These are phyloP conservation scores for Pestalotiopsis sp. DNA, from an alignment of 2,329 filamentous ascomycete species.

Conservation along the genomic window DNA sequence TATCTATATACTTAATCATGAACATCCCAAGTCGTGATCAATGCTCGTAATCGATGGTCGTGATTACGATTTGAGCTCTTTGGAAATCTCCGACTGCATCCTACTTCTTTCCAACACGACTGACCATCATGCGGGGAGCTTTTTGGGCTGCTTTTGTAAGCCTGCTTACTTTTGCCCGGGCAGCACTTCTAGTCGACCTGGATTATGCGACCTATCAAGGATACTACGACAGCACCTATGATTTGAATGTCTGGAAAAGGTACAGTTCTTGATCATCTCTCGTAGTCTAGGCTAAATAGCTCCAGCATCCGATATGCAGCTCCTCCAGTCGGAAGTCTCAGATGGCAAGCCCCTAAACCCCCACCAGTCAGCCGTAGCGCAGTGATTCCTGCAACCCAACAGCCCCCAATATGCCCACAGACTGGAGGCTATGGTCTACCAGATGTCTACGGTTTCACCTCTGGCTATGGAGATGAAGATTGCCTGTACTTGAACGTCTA, in stretches of 20 bases:
- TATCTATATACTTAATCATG: not conserved
- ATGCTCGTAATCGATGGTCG: too few relatives aligned
- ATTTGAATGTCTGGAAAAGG: slow-evolving; percentile 50
- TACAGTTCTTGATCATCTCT: slow-evolving; percentile 19
- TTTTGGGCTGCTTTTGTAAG: not conserved
- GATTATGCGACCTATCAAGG: slow-evolving; percentile 50
- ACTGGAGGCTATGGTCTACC: slow-evolving; percentile 21
- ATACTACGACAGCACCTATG: slow-evolving; percentile 37
- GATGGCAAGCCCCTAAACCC: slow-evolving; percentile 45
- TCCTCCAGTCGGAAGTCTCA: slow-evolving; percentile 43
- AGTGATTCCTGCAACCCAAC: slow-evolving; percentile 32
- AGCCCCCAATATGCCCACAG: slow-evolving; percentile 38
- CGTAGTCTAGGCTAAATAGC: too few relatives aligned
- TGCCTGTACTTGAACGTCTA: slow-evolving; percentile 52
- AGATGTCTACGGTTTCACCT: slow-evolving; percentile 17
- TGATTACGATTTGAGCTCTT: too few relatives aligned
- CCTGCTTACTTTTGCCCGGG: not conserved
- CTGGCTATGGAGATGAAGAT: slow-evolving; percentile 44
- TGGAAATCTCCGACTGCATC: too few relatives aligned
- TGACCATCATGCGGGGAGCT: not conserved
- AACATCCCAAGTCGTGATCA: not conserved
- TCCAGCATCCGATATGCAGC: slow-evolving; percentile 47
- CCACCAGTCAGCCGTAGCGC: slow-evolving; percentile 31
- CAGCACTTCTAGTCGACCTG: slow-evolving; percentile 40
- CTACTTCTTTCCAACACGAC: not conserved